phyloP scores from a whole-genome alignment of 2,329 filamentous ascomycete species.

The Diaporthe caulivora region DNA sequence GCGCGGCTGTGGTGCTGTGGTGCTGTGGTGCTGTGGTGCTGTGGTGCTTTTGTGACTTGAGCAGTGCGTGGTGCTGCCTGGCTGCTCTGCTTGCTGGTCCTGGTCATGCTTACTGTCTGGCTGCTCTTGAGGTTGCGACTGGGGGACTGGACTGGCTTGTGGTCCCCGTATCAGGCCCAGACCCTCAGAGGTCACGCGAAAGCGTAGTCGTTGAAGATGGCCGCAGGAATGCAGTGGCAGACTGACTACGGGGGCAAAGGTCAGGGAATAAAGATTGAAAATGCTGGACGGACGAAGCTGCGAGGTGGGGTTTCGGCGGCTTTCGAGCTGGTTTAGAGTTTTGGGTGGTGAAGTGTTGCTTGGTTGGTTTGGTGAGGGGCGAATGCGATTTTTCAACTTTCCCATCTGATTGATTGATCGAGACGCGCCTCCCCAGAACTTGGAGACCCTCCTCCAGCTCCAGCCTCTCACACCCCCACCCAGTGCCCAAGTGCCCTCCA shows the following conservation, averaged over 20 bases:
- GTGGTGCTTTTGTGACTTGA: neutral
- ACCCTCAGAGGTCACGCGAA: constrained; percentile 5
- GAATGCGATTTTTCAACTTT: constrained; percentile 38
- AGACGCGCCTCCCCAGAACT: constrained; percentile 22
- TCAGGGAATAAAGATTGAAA: too few species aligned
- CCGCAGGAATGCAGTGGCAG: too few species aligned
- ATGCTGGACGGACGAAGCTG: constrained; percentile 11
- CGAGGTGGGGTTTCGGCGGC: neutral
- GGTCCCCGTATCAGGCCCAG: neutral
- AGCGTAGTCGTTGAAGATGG: neutral
- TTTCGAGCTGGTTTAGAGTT: constrained; percentile 5
- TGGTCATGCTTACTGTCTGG: neutral
- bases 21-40: neutral
- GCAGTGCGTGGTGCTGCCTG: too few species aligned
- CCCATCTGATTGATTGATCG: constrained; percentile 33
- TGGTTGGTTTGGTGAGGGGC: too few species aligned
- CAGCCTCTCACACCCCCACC: neutral
- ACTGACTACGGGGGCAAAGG: too few species aligned
- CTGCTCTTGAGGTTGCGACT: constrained; percentile 7
- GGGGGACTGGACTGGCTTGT: neutral
- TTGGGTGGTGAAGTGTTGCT: constrained; percentile 19
- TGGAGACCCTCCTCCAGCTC: neutral
- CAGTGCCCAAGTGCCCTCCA: too few species aligned
- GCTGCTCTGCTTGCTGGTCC: too few species aligned
- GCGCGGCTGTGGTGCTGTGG: constrained; percentile 14